These are phyloP conservation scores for Orbilia brochopaga DNA, from an alignment of 2,329 filamentous ascomycete species.

Conservation along the genomic window DNA sequence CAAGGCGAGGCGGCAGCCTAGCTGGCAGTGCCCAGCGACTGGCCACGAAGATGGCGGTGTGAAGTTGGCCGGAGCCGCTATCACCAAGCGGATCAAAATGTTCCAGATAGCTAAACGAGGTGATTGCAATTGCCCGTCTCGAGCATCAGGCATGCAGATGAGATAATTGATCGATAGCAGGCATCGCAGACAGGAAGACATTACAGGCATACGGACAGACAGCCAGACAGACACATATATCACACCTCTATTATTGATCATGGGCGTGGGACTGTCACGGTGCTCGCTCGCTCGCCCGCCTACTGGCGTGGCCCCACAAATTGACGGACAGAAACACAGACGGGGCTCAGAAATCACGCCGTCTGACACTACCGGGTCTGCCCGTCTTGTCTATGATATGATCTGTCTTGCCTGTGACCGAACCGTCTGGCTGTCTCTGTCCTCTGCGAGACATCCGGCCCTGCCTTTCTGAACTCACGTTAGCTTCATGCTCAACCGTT, in stretches of 20 bases:
- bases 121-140: not conserved
- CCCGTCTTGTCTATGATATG: too few species aligned
- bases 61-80: not conserved
- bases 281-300: too few species aligned
- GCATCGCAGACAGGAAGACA: not conserved
- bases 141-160: not conserved
- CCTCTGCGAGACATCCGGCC: conserved; percentile 22
- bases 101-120: not conserved
- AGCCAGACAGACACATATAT: not conserved
- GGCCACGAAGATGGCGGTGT: not conserved
- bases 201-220: not conserved
- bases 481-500: conserved; percentile 46
- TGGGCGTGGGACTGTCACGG: too few species aligned
- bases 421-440: conserved; percentile 6
- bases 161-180: too few species aligned
- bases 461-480: conserved; percentile 14
- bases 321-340: too few species aligned
- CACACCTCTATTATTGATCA: not conserved
- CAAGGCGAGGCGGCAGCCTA: too few species aligned
- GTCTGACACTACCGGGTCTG: too few species aligned
- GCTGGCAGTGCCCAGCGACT: too few species aligned
- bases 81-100: not conserved
- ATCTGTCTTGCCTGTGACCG: too few species aligned
- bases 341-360: too few species aligned
- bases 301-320: too few species aligned